phyloP scores from a whole-genome alignment of 768 basidiomycete species.

The Termitomyces sp. region DNA sequence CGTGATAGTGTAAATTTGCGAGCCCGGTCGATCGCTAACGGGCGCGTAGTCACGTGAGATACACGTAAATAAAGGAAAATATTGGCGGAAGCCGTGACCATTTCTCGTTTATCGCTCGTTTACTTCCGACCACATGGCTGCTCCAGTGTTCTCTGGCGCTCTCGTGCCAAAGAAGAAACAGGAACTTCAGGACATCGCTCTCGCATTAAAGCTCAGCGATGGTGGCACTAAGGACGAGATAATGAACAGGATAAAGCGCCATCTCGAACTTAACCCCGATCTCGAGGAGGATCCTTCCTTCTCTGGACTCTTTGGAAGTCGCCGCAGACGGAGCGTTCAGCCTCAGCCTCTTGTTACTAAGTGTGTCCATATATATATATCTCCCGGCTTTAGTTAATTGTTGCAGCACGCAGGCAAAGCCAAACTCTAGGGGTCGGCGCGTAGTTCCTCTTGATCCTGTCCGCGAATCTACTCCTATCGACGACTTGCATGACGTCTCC shows the following conservation, averaged over 20 bases:
- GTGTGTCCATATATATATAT: background rate
- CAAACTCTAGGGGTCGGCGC: slow-evolving; percentile 16
- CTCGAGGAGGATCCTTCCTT: slow-evolving; percentile 56
- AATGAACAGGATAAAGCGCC: slow-evolving; percentile 53
- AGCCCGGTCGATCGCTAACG: no score
- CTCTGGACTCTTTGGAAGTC: slow-evolving; percentile 43
- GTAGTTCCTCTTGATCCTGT: slow-evolving; percentile 32
- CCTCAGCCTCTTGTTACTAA: slow-evolving; percentile 18
- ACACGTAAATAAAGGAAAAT: slow-evolving; percentile 20
- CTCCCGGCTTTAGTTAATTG: background rate
- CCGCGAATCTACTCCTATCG: slow-evolving; percentile 42
- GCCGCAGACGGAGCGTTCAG: slow-evolving; percentile 39
- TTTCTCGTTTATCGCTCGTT: slow-evolving; percentile 18
- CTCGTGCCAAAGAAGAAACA: slow-evolving; percentile 64
- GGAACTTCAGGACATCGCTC: slow-evolving; percentile 59
- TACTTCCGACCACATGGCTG: slow-evolving; percentile 35
- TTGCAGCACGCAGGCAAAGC: slow-evolving; percentile 8
- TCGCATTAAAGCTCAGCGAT: slow-evolving; percentile 45
- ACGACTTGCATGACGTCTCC: slow-evolving; percentile 47
- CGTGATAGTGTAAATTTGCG: no score
- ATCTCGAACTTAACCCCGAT: slow-evolving; percentile 51
- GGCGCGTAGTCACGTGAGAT: slow-evolving; percentile 27
- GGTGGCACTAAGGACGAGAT: slow-evolving; percentile 61
- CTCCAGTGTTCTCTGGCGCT: slow-evolving; percentile 41
- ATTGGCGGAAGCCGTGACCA: slow-evolving; percentile 17